Base-by-base conservation (phyloP, 192 early-diverging fungal genomes). In the Gamsiella multidivaricata region DNA sequence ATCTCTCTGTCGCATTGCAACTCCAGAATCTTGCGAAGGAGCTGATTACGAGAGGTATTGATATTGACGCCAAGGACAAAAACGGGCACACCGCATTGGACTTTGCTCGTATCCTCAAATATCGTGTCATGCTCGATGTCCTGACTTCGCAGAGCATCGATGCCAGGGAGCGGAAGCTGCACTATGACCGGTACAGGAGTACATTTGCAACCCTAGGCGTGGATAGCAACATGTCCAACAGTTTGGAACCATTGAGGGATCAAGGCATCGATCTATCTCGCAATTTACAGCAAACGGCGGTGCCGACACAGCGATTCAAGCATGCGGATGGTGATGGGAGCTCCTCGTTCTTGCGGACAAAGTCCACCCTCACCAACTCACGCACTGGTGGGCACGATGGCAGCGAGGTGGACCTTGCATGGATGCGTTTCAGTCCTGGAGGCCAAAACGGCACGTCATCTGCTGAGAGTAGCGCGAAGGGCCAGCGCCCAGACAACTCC, bases 1-100 rank as follows among this genome's bases (percentile, higher is more conserved):
- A 93, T 81, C 82, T 91, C 25, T 79, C 88, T 3, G 85, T 88
- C 32, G 63, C 87, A 11, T 60, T 91, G 50, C 80, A 87, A 8
- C 88, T 85, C 78, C 55, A 73, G 43, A 61, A 60, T 25, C 70
- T 93, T 54, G 54, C 67, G 10, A 50, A 51, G 41, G 80, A 85
- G 8, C 51, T 92, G n/a, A 53, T 88, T 14, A 61, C 60, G 9
- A 69, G 84, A 39, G 85, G 83, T 17, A 81, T 80, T 43, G 59
- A 69, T 22, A 33, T 85, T 20, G 81, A 85, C 28, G 42, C 67
- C 12, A 55, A 58, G 2, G 92, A 93, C 69, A 81, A 85, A 62
- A 90, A 87, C 70, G 88, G 86, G 2, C 81, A 87, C 80, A 91
- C 85, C 6, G 65, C 74, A 22, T 28, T 78, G 2, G 61, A 68